A percentile compares a stretch with the other conserved stretches of the same genome.
Conservation (phyloP, 768 basidiomycete species). For the Mycena galopus region DNA sequence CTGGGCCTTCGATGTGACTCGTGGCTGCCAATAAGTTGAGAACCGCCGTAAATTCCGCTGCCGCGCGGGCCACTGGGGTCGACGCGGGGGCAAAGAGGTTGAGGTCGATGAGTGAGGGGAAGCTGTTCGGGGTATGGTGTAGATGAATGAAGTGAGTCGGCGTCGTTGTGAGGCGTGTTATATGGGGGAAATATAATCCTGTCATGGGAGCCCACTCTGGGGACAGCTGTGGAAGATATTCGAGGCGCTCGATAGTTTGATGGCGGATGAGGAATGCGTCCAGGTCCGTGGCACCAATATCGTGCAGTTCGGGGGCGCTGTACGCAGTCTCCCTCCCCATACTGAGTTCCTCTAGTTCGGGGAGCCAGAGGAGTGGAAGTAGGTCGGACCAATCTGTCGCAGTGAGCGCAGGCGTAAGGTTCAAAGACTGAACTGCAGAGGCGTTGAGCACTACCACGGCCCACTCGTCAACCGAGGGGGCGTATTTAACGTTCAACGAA, state of each 20-base stretch:
- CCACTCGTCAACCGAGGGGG: neutral
- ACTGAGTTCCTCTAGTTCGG: neutral
- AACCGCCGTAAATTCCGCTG: neutral
- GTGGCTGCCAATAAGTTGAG: neutral
- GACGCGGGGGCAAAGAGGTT: neutral
- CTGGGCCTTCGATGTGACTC: no score
- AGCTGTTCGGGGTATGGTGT: neutral
- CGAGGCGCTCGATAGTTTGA: conserved; percentile 5
- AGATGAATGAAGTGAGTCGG: conserved; percentile 21
- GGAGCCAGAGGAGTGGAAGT: conserved; percentile 11
- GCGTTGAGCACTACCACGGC: conserved; percentile 16
- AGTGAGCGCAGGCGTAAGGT: neutral
- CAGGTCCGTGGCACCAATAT: neutral
- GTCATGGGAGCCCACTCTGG: neutral
- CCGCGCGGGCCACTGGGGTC: neutral
- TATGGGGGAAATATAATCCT: neutral
- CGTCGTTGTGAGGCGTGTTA: conserved; percentile 26
- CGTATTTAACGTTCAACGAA: neutral
- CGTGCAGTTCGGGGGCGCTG: neutral
- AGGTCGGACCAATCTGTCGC: neutral
- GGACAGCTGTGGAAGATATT: conserved; percentile 13
- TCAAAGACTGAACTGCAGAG: neutral
- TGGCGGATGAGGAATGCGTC: conserved; percentile 28
- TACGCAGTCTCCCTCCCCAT: conserved; percentile 1
- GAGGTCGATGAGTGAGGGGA: neutral